phyloP scores from a whole-genome alignment of 2,329 filamentous ascomycete species.

The Microdochium trichocladiopsis region DNA sequence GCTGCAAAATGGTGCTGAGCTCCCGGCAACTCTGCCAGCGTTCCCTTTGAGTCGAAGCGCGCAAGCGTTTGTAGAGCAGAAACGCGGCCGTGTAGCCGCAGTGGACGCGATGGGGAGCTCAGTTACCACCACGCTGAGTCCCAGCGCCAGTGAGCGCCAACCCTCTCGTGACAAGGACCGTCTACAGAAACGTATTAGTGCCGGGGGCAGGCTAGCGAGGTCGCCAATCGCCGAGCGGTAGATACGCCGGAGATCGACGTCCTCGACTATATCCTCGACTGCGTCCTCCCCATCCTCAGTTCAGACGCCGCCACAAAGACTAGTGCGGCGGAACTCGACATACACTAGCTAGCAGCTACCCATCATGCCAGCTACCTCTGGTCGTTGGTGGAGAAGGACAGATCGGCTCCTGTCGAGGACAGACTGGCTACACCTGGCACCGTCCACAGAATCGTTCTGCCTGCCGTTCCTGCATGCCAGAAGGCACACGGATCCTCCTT shows the following conservation, averaged over 20 bases:
- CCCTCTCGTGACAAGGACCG: constrained; percentile 60
- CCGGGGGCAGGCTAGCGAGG: constrained; percentile 64
- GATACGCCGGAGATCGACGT: constrained; percentile 23
- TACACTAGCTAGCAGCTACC: background rate
- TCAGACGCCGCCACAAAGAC: background rate
- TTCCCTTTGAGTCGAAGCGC: constrained; percentile 80
- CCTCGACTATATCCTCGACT: constrained; percentile 7
- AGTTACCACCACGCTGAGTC: constrained; percentile 40
- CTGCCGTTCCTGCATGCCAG: background rate
- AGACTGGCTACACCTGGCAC: background rate
- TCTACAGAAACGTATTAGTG: constrained; percentile 73
- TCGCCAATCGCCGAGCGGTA: constrained; percentile 51
- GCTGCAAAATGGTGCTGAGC: constrained; percentile 87
- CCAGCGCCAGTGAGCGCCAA: constrained; percentile 32
- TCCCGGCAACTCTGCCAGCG: constrained; percentile 67
- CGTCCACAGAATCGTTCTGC: background rate
- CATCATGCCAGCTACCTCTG: background rate
- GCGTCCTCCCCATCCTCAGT: constrained; percentile 10
- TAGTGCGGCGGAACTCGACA: background rate
- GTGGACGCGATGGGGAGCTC: constrained; percentile 33
- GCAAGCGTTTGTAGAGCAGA: constrained; percentile 79
- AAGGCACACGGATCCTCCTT: background rate
- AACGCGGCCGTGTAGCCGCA: constrained; percentile 41
- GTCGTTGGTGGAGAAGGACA: background rate
- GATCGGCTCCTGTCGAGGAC: background rate